phyloP scores from a whole-genome alignment of 2,329 filamentous ascomycete species.

The Emydomyces testavorans region DNA sequence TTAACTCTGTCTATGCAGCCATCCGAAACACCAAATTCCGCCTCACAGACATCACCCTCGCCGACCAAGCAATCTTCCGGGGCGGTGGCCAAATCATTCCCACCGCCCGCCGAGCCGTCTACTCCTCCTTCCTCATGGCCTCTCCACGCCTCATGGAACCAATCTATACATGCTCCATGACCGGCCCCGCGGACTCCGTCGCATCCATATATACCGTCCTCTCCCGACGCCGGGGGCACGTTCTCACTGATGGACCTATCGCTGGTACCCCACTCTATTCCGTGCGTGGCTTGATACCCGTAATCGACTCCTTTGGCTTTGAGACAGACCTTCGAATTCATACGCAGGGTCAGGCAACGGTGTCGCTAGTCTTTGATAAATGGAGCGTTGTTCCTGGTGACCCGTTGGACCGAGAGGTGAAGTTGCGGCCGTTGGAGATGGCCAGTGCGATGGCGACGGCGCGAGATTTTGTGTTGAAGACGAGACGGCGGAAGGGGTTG shows the following conservation, averaged over 20 bases:
- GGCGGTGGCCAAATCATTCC: constrained; percentile 97
- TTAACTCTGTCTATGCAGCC: constrained; percentile 40
- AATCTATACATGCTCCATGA: constrained; percentile 84
- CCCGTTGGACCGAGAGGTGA: constrained; percentile 76
- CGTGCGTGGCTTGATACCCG: constrained; percentile 80
- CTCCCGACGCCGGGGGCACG: constrained; percentile 76
- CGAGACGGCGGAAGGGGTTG: constrained; percentile 78
- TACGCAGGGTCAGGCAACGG: constrained; percentile 81
- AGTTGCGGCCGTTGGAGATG: constrained; percentile 72
- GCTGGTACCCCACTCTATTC: constrained; percentile 89
- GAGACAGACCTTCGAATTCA: constrained; percentile 95
- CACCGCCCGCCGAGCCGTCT: constrained; percentile 81
- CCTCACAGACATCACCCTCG: constrained; percentile 79
- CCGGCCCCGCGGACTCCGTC: constrained; percentile 79
- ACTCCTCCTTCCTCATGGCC: constrained; percentile 94
- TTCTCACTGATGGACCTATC: constrained; percentile 85
- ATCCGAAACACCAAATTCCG: constrained; percentile 98
- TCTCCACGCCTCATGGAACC: constrained; percentile 95
- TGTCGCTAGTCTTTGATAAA: constrained; percentile 85
- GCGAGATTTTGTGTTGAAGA: constrained; percentile 94
- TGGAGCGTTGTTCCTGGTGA: constrained; percentile 96
- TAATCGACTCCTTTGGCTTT: constrained; percentile 96
- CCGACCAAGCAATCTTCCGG: constrained; percentile 81
- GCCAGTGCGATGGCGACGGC: constrained; percentile 81
- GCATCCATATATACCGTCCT: constrained; percentile 85